Evolutionary conservation across 306 rosid genomes (phyloP), one percentile per base, ranked within the genome.

Genomic region (Datisca glomerata): DNA sequence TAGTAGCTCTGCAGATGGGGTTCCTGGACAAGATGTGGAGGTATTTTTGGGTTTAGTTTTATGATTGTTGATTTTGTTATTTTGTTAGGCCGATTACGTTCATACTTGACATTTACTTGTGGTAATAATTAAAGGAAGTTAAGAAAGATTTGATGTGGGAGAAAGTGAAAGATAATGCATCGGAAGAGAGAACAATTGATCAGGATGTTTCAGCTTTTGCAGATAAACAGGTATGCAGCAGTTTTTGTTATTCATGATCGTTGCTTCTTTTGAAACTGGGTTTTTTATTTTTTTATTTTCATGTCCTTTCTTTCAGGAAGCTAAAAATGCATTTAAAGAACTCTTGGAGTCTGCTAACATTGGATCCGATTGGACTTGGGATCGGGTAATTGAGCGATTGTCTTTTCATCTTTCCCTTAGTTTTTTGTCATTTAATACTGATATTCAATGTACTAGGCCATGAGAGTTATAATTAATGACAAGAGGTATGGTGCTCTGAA

Each of bases 361-460:
- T 66, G 87, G 94, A 40, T 79, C 93, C 56, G 96, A 82, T 59
- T 86, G 94, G 94, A 81, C 79, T 41, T 86, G 96, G 96, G 96
- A 86, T 61, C 84, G 93, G 93, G 96, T 86, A 86, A 41, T 59
- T 61, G 45, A 17, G 40, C 64, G 53, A 23, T 37, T 6, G 20
- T 13, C 9, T 29, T 18, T 31, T 57, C 32, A 18, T 18, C 21
- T 12, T 29, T 44, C 29, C 21, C n/a, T 15, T 35, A 17, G 13
- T 16, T 17, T 40, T 27, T 13, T 17, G 31, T 9, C 68, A 13
- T 23, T 31, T 64, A 65, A 60, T 41, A 23, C 27, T 14, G 42
- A 36, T 41, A 14, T 35, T 60, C 22, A 41, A 55, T 41, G 35
- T 72, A 55, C 48, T 48, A 82, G 94, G 86, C 94, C 13, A 86